Conservation (phyloP, 78 protist species). For the Planoprotostelium fungivorum region DNA sequence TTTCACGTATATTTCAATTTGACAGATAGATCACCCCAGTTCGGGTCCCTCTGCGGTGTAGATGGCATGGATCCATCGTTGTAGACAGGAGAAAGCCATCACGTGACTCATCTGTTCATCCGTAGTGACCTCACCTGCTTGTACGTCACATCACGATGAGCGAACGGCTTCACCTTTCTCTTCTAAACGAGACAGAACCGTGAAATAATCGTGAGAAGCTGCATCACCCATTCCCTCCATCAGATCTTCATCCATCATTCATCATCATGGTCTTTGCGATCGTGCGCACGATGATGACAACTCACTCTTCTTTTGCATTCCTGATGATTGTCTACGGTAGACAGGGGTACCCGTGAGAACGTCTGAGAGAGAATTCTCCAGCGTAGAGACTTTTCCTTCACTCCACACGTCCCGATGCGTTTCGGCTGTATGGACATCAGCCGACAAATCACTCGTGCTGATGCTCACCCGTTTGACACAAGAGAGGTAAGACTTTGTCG, state of each 20-base stretch:
- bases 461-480: neutral
- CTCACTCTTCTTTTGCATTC: neutral
- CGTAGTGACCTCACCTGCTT: neutral
- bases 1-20: no score
- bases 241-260: no score
- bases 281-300: no score
- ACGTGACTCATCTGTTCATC: neutral
- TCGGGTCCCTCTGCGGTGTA: neutral
- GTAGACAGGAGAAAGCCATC: neutral
- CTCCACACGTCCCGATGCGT: neutral
- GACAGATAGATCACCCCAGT: neutral
- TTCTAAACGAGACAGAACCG: neutral
- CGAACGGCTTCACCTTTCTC: neutral
- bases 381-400: neutral
- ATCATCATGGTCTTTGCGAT: no score
- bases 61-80: neutral
- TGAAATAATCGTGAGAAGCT: neutral
- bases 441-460: neutral
- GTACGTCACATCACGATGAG: neutral
- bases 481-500: neutral
- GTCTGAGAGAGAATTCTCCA: neutral
- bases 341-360: neutral
- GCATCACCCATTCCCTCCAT: neutral
- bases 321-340: neutral
- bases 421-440: neutral